Evolutionary conservation across 1,284 basidiomycete species (phyloP).

Genomic region (Cryptococcus hybrid): DNA sequence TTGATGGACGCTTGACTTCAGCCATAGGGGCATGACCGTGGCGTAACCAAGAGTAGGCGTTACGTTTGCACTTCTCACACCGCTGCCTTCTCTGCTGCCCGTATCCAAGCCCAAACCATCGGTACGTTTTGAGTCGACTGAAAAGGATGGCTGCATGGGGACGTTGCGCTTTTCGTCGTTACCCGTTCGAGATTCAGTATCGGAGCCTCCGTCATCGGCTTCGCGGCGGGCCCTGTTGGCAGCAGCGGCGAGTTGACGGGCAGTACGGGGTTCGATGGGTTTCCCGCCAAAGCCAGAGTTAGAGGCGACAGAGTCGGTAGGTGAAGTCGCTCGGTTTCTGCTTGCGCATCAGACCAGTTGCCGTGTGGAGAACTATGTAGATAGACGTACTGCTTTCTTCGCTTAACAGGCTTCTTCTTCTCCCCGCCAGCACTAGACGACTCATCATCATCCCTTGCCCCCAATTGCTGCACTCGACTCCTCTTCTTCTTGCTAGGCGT

Average conservation of each 20-base stretch:
- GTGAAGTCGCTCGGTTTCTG: conserved; percentile 39
- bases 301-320: conserved; percentile 44
- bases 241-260: conserved; percentile 45
- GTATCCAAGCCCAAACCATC: conserved; percentile 20
- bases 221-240: conserved; percentile 34
- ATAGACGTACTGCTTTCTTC: conserved; percentile 40
- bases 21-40: not conserved
- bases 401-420: conserved; percentile 36
- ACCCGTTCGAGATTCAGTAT: conserved; percentile 33
- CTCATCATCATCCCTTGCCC: conserved; percentile 43
- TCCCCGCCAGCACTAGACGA: conserved; percentile 28
- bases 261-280: conserved; percentile 37
- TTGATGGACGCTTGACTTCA: conserved; percentile 11
- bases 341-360: not conserved
- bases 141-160: conserved; percentile 21
- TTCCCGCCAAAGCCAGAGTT: conserved; percentile 34
- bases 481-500: conserved; percentile 46
- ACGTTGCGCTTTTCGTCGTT: conserved; percentile 16
- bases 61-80: conserved; percentile 11
- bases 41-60: conserved; percentile 13
- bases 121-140: conserved; percentile 22
- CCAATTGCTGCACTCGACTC: conserved; percentile 34
- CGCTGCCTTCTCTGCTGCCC: conserved; percentile 15
- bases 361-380: not conserved
- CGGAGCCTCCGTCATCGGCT: conserved; percentile 33